These are phyloP conservation scores for Vigna angularis DNA, from an alignment of 306 rosid species.

Conservation along the genomic window DNA sequence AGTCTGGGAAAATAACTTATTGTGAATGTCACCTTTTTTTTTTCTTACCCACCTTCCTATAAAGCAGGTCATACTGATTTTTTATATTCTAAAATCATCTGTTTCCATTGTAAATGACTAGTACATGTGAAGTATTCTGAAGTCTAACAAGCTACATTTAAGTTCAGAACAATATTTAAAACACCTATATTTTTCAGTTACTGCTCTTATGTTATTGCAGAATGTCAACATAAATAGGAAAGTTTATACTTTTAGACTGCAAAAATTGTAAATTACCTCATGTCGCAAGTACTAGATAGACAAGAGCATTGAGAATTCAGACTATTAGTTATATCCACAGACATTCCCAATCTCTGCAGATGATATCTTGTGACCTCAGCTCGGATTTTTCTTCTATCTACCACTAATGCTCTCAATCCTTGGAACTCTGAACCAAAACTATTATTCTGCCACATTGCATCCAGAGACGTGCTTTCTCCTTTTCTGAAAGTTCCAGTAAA, in stretches of 20 bases:
- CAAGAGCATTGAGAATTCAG: constrained; percentile 61
- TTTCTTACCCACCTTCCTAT: constrained; percentile 6
- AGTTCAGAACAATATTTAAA: no score
- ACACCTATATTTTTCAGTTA: not conserved
- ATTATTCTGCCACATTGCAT: constrained; percentile 61
- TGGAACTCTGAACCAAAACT: constrained; percentile 57
- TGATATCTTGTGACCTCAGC: constrained; percentile 85
- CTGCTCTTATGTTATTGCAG: not conserved
- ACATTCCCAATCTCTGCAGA: constrained; percentile 83
- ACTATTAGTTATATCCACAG: constrained; percentile 63
- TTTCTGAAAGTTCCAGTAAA: constrained; percentile 76
- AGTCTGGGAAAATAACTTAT: not conserved
- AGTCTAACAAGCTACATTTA: not conserved
- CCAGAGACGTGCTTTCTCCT: constrained; percentile 60
- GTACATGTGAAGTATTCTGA: not conserved
- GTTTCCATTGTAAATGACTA: not conserved
- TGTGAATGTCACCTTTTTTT: not conserved
- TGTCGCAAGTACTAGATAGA: constrained; percentile 56
- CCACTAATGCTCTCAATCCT: constrained; percentile 76
- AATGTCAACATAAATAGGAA: not conserved
- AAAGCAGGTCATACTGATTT: not conserved
- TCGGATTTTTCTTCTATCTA: constrained; percentile 72
- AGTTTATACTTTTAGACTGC: not conserved
- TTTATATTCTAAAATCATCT: not conserved
- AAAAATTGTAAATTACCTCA: constrained; percentile 55